Evolutionary conservation across 2,329 filamentous ascomycete genomes (phyloP).

Genomic region (Alternaria sp.): DNA sequence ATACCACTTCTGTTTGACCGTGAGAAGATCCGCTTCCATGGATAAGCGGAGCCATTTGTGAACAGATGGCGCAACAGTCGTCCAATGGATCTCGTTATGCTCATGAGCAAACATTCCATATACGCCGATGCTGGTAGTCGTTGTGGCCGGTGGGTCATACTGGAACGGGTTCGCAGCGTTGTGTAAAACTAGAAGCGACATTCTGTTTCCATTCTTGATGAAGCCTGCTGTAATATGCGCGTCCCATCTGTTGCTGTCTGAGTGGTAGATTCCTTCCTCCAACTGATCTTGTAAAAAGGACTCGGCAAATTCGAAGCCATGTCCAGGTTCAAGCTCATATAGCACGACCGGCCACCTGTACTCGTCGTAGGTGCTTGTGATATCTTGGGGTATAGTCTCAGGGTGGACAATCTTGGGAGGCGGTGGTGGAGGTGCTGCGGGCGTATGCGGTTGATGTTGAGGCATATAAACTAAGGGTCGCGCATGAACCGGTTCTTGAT

Average conservation of each 20-base stretch:
- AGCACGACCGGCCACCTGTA: constrained; percentile 33
- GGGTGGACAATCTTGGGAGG: background rate
- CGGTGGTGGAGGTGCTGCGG: background rate
- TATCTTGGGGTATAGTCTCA: constrained; percentile 15
- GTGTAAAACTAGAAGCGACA: constrained; percentile 35
- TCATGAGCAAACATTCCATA: constrained; percentile 26
- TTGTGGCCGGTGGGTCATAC: background rate
- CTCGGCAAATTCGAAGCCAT: constrained; percentile 17
- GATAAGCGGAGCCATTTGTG: background rate
- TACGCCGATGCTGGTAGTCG: constrained; percentile 31
- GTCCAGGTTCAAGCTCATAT: constrained; percentile 22
- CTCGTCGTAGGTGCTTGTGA: constrained; percentile 23
- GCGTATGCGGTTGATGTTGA: background rate
- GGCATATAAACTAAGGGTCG: background rate
- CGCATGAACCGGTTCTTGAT: background rate
- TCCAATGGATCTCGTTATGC: constrained; percentile 35
- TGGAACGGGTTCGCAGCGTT: constrained; percentile 35
- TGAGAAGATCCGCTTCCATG: background rate
- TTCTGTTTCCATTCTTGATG: constrained; percentile 22
- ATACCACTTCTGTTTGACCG: constrained; percentile 19
- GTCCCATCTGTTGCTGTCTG: constrained; percentile 14
- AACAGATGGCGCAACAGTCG: constrained; percentile 21
- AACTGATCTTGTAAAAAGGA: constrained; percentile 17
- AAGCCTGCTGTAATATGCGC: constrained; percentile 31
- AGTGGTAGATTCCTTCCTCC: constrained; percentile 1